Evolutionary conservation across 2,329 filamentous ascomycete genomes (phyloP), one percentile per base, ranked within the genome.

Genomic region (Sporothrix pallida): DNA sequence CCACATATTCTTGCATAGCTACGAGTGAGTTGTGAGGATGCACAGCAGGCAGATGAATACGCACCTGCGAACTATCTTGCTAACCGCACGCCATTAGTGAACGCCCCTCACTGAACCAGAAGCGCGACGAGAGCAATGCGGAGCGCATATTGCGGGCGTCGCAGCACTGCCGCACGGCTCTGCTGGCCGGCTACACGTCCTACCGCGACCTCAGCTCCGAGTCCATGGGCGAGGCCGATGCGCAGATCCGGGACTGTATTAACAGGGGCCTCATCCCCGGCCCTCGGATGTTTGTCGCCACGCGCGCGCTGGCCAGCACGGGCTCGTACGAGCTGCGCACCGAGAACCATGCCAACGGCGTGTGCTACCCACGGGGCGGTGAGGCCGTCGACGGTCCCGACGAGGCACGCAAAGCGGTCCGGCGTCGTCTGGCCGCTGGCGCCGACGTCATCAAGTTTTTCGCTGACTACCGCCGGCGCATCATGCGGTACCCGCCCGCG

Each of bases 171-270:
- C 85, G 85, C 82, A 63, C 83, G 0, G 87, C 86, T 1, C 81
- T 90, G 10, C 79, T 86, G 23, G 86, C 88, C 0, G 88, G 88
- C 7, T 90, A 87, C 80, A 90, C 87, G 0, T 89, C 87, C 1
- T 88, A 88, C 78, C 56, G 87, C 60, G 87, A 89, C 77, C 82
- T 89, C 0, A 86, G 87, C 15, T 87, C 86, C 2, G 87, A 89
- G 77, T 83, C 83, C 0, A 82, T 88, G 74, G 81, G 82, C 42
- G 83, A 85, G 52, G 83, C 83, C 42, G 87, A 89, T 78, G 83
- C 83, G 31, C 60, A 84, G 72, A 79, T 89, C 3, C 83, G 87
- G 10, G 86, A 89, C 78, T 83, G 84, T 48, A 84, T 89, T 77
- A 87, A 87, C 75, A 84, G 87, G 7, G 87, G 86, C 4, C 77